Evolutionary conservation across 1,284 basidiomycete species (phyloP).

Genomic region (Trametes versicolor): DNA sequence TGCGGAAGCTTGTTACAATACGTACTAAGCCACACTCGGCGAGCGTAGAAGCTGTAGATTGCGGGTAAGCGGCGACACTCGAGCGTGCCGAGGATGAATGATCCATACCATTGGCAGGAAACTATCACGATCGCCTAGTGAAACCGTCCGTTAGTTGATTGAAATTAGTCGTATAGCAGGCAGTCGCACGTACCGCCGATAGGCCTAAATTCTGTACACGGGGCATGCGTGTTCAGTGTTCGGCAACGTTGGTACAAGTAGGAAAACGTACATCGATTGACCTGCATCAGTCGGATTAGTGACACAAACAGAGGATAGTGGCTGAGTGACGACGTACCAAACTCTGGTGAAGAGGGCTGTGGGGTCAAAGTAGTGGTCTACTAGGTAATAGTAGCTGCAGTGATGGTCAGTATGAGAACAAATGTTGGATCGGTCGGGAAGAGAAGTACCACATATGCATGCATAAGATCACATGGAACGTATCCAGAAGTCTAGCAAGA

Average conservation of each 20-base stretch:
- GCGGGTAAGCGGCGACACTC: neutral
- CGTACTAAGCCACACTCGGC: constrained; percentile 4
- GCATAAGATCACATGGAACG: constrained; percentile 3
- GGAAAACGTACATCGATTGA: neutral
- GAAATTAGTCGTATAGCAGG: neutral
- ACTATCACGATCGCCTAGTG: neutral
- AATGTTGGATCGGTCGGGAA: neutral
- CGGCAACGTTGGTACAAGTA: neutral
- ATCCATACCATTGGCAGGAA: neutral
- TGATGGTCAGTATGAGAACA: neutral
- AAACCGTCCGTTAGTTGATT: neutral
- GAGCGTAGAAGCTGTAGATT: neutral
- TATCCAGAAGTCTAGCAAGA: neutral
- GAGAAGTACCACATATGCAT: constrained; percentile 4
- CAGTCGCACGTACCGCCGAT: neutral
- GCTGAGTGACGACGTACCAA: constrained; percentile 1
- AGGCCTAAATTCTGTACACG: neutral
- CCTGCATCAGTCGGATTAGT: neutral
- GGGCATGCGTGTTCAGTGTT: neutral
- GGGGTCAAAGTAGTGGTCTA: neutral
- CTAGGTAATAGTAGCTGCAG: constrained; percentile 3
- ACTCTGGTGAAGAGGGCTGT: constrained; percentile 1
- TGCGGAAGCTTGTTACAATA: neutral
- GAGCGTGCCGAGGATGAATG: neutral
- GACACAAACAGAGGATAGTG: neutral